A percentile compares a stretch with the other conserved stretches of the same genome.
These are phyloP conservation scores for Gryganskiella cystojenkinii DNA, from an alignment of 192 early-diverging fungal species.

Conservation along the genomic window DNA sequence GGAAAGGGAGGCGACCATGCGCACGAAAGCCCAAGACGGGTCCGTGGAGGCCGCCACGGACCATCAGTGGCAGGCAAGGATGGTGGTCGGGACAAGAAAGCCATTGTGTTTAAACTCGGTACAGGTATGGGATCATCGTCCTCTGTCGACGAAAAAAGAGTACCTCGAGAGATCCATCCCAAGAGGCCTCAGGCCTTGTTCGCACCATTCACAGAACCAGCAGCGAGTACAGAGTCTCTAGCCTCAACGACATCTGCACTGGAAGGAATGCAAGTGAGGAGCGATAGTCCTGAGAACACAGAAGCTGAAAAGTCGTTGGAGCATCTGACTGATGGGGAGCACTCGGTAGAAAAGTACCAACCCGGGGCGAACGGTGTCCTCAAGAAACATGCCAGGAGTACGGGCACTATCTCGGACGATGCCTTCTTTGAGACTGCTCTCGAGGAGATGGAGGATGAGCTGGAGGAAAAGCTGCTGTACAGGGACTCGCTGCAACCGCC, in stretches of 20 bases:
- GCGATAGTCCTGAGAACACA: too few relatives aligned
- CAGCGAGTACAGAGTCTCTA: background rate
- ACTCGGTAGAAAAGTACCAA: too few relatives aligned
- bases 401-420: constrained; percentile 49
- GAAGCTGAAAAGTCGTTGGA: too few relatives aligned
- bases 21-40: background rate
- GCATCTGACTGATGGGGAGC: too few relatives aligned
- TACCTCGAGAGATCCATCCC: constrained; percentile 9
- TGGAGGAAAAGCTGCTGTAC: constrained; percentile 12
- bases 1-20: background rate
- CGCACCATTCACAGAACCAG: constrained; percentile 23
- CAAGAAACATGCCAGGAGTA: constrained; percentile 42
- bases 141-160: background rate
- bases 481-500: constrained; percentile 35
- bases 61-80: background rate
- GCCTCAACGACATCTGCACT: background rate
- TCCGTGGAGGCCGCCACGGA: background rate
- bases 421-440: constrained; percentile 46
- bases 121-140: background rate
- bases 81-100: background rate
- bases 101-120: background rate
- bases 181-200: constrained; percentile 26
- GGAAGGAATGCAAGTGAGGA: background rate
- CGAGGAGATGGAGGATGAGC: constrained; percentile 17
- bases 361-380: too few relatives aligned